Evolutionary conservation across 1,139 yeast species (phyloP).

Genomic region (Geotrichum histeridarum): DNA sequence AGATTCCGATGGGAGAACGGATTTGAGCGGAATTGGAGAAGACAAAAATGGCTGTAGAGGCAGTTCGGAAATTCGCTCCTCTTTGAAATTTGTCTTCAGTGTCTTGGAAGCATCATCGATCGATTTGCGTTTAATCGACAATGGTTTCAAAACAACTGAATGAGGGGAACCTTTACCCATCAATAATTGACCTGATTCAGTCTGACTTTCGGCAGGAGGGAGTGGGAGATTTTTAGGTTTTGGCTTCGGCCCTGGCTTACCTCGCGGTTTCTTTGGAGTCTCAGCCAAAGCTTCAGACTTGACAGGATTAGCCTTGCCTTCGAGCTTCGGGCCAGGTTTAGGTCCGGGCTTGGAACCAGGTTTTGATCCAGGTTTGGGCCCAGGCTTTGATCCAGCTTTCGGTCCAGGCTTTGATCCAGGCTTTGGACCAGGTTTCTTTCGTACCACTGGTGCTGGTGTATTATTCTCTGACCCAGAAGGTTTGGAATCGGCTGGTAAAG

Average conservation of each 20-base stretch:
- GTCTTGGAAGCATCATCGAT: no score
- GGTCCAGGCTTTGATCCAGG: not conserved
- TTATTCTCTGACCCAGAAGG: not conserved
- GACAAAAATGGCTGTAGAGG: no score
- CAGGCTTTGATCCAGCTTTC: not conserved
- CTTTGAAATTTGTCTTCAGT: no score
- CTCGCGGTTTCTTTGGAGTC: not conserved
- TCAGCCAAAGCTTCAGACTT: not conserved
- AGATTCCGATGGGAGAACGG: no score
- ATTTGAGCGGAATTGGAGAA: no score
- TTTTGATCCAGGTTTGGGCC: not conserved
- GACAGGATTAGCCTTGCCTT: not conserved
- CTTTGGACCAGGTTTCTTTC: not conserved
- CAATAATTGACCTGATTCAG: no score
- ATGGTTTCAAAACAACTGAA: no score
- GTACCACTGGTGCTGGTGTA: not conserved
- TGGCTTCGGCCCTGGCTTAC: conserved; percentile 2
- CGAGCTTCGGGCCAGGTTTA: conserved; percentile 1
- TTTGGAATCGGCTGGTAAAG: not conserved
- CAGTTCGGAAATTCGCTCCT: no score
- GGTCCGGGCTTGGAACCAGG: not conserved
- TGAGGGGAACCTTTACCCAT: no score
- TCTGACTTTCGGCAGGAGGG: not conserved
- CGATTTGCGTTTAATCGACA: no score
- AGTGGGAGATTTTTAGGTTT: not conserved